phyloP scores from a whole-genome alignment of 2,329 filamentous ascomycete genomes.

The Colletotrichum eremochloae region DNA sequence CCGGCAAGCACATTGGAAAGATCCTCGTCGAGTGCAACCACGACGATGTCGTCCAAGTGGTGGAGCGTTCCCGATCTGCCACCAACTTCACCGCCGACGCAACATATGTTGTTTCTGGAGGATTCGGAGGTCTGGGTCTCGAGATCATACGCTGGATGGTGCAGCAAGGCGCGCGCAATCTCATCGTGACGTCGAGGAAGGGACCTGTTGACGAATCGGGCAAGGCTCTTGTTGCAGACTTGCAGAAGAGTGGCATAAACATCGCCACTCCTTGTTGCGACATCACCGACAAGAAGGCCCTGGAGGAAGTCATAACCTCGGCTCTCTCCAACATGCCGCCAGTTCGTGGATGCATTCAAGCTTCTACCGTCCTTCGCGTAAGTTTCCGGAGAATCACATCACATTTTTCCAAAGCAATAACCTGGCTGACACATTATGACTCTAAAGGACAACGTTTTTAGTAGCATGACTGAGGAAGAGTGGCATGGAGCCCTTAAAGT shows the following conservation, averaged over 20 bases:
- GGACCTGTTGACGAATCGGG: slow-evolving; percentile 40
- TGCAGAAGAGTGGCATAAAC: background rate
- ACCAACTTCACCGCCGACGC: slow-evolving; percentile 39
- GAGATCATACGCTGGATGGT: slow-evolving; percentile 55
- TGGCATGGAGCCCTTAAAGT: slow-evolving; percentile 47
- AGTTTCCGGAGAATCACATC: background rate
- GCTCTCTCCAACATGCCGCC: slow-evolving; percentile 46
- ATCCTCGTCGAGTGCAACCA: slow-evolving; percentile 52
- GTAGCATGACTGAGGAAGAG: slow-evolving; percentile 46
- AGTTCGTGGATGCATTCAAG: slow-evolving; percentile 58
- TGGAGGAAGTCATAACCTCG: slow-evolving; percentile 38
- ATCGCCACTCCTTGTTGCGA: slow-evolving; percentile 32
- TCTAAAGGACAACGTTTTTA: slow-evolving; percentile 50
- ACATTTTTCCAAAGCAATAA: background rate
- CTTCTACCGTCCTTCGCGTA: slow-evolving; percentile 57
- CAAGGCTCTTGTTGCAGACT: background rate
- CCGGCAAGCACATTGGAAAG: slow-evolving; percentile 59
- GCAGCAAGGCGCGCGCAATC: slow-evolving; percentile 48
- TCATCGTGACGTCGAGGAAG: slow-evolving; percentile 55
- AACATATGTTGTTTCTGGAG: slow-evolving; percentile 24
- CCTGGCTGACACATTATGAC: background rate
- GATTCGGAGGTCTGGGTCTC: slow-evolving; percentile 50
- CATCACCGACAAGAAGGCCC: slow-evolving; percentile 43
- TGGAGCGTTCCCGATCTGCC: slow-evolving; percentile 14
- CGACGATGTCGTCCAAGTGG: slow-evolving; percentile 11